Conservation (phyloP, 495 filamentous ascomycete genomes). For the Penicillium malachiteum region DNA sequence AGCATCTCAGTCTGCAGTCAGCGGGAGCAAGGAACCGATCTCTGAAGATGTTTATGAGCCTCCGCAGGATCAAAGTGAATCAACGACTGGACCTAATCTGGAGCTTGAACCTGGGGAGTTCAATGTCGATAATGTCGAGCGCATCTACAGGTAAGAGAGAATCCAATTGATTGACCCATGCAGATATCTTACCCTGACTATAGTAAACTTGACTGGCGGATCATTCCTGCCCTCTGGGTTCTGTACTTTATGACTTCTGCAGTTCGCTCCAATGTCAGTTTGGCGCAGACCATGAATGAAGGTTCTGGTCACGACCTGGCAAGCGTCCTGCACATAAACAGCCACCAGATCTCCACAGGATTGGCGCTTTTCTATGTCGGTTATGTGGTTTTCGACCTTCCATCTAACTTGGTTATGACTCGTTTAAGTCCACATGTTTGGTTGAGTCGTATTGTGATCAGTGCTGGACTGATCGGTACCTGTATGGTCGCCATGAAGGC, state of each 20-base stretch:
- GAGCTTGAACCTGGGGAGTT: slow-evolving; percentile 30
- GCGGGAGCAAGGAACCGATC: slow-evolving; percentile 19
- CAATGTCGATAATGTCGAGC: slow-evolving; percentile 37
- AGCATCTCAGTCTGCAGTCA: slow-evolving; percentile 4
- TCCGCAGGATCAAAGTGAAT: slow-evolving; percentile 4
- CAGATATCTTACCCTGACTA: neutral
- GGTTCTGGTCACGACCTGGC: slow-evolving; percentile 65
- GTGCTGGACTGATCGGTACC: slow-evolving; percentile 77
- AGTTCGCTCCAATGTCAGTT: slow-evolving; percentile 84
- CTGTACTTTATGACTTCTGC: slow-evolving; percentile 91
- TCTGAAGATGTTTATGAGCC: slow-evolving; percentile 30
- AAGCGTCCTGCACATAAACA: slow-evolving; percentile 61
- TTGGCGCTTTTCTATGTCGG: slow-evolving; percentile 87
- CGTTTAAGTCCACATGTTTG: slow-evolving; percentile 79
- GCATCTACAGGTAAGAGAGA: slow-evolving; percentile 38
- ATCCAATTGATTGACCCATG: too few species aligned
- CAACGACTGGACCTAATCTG: slow-evolving; percentile 7
- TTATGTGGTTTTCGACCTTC: slow-evolving; percentile 86
- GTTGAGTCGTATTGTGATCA: slow-evolving; percentile 90
- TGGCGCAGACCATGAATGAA: slow-evolving; percentile 88
- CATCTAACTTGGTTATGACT: slow-evolving; percentile 88
- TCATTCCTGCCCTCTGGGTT: slow-evolving; percentile 90
- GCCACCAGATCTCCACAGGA: slow-evolving; percentile 75
- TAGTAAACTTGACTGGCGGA: slow-evolving; percentile 76
- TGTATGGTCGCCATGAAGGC: slow-evolving; percentile 79